phyloP scores from a whole-genome alignment of 495 filamentous ascomycete species.

The Penicillium diatomitis region DNA sequence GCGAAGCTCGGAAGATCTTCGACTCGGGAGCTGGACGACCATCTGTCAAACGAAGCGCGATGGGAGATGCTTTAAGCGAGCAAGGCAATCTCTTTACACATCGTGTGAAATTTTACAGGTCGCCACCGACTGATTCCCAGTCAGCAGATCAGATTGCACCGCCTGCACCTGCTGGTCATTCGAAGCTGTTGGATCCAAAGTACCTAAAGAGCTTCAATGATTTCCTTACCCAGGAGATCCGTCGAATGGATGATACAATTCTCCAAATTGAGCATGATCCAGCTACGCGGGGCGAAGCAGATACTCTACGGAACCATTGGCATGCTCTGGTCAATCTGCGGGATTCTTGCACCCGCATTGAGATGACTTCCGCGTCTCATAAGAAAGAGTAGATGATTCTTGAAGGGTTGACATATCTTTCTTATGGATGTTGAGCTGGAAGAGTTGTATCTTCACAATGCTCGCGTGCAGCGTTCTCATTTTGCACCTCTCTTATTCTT shows the following conservation, averaged over 20 bases:
- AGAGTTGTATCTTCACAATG: no score
- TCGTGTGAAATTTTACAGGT: no score
- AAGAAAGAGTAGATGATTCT: background rate
- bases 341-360: background rate
- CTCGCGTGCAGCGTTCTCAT: no score
- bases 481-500: background rate
- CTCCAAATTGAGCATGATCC: background rate
- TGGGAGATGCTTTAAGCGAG: no score
- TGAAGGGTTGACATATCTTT: background rate
- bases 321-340: background rate
- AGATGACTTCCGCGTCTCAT: background rate
- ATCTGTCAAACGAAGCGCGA: no score
- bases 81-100: no score
- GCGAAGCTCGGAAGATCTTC: no score
- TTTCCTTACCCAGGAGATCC: background rate
- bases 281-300: background rate
- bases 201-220: background rate
- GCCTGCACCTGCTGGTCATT: background rate
- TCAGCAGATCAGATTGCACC: background rate
- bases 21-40: no score
- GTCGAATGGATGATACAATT: background rate
- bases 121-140: no score
- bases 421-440: no score
- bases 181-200: background rate
- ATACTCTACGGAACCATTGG: background rate